Evolutionary conservation across 2,329 filamentous ascomycete genomes (phyloP).

Genomic region (Chaetomium olivaceum): DNA sequence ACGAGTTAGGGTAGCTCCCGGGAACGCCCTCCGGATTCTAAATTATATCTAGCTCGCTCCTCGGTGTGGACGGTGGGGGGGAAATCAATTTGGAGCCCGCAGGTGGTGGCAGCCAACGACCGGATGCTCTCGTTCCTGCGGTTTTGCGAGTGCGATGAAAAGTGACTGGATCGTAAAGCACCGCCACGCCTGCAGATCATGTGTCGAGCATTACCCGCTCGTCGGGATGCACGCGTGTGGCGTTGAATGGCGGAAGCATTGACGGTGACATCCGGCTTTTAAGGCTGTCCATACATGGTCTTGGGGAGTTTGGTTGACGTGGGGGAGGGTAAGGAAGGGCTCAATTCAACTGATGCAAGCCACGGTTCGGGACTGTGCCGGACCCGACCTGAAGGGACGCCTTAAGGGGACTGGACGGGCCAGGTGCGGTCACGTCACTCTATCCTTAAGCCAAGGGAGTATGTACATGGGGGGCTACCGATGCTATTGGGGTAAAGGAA

Average conservation of each 20-base stretch:
- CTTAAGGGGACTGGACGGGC: background rate
- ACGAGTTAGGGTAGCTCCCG: background rate
- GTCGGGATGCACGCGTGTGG: conserved; percentile 7
- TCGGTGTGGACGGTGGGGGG: background rate
- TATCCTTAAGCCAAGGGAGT: background rate
- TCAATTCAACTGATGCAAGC: background rate
- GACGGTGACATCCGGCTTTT: conserved; percentile 1
- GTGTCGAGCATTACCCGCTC: background rate
- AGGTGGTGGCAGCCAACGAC: background rate
- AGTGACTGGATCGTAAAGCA: background rate
- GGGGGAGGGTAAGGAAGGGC: background rate
- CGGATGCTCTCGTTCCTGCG: background rate
- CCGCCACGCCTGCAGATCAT: background rate
- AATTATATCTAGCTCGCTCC: background rate
- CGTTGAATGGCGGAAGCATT: background rate
- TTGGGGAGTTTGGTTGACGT: background rate
- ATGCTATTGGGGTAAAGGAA: background rate
- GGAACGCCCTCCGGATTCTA: background rate
- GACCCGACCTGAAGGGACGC: background rate
- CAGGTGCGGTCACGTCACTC: background rate
- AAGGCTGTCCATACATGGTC: background rate
- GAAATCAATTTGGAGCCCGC: background rate
- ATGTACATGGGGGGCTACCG: background rate
- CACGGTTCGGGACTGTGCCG: background rate
- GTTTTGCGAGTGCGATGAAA: background rate